Conservation (phyloP, 768 basidiomycete species). For the Crassisporium funariophilum region DNA sequence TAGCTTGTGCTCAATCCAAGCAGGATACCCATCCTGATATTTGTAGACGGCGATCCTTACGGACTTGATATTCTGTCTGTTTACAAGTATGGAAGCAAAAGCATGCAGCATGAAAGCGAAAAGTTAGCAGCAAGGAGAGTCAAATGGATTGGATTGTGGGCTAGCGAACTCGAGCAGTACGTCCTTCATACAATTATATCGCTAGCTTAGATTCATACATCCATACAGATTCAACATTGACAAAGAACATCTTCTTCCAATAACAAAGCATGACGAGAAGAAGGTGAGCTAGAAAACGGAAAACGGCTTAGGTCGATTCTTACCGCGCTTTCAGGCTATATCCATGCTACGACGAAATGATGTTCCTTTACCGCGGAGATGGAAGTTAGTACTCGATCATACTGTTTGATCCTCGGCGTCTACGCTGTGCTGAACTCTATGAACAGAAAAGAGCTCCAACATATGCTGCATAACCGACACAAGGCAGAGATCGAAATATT, state of each 20-base stretch:
- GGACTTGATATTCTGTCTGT: slow-evolving; percentile 91
- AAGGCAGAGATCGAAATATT: slow-evolving; percentile 94
- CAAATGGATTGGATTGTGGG: slow-evolving; percentile 79
- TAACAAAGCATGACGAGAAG: slow-evolving; percentile 70
- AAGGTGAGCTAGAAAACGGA: slow-evolving; percentile 50
- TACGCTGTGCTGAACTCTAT: not conserved
- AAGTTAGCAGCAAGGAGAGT: slow-evolving; percentile 70
- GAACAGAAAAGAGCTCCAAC: slow-evolving; percentile 73
- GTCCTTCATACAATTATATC: slow-evolving; percentile 13
- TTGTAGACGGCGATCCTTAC: slow-evolving; percentile 92
- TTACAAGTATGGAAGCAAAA: slow-evolving; percentile 78
- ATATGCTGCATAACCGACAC: slow-evolving; percentile 77
- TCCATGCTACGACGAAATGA: slow-evolving; percentile 54
- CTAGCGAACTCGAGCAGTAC: slow-evolving; percentile 68
- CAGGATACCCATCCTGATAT: slow-evolving; percentile 75
- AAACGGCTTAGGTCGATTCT: not conserved
- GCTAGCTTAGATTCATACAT: not conserved
- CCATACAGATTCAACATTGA: slow-evolving; percentile 57
- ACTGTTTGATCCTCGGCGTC: not conserved
- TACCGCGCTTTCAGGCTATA: slow-evolving; percentile 48
- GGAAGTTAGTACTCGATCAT: slow-evolving; percentile 53
- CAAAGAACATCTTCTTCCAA: slow-evolving; percentile 63
- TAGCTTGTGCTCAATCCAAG: not conserved
- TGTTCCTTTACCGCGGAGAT: slow-evolving; percentile 51
- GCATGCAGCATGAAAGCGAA: slow-evolving; percentile 68